Evolutionary conservation across 2,329 filamentous ascomycete species (phyloP).

Genomic region (Epicoccum nigrum): DNA sequence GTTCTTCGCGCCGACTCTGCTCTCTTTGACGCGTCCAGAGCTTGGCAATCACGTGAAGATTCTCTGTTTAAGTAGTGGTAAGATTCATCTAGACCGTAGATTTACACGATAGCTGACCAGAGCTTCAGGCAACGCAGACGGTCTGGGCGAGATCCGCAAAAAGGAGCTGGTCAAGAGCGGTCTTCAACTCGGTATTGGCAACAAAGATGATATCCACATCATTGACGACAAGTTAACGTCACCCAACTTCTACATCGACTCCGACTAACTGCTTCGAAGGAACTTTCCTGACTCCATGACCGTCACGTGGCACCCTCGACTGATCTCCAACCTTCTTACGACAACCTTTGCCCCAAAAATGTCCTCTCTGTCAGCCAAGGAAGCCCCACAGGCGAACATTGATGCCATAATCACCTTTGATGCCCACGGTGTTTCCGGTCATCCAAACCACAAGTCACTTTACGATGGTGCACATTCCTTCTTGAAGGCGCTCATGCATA

Average conservation of each 20-base stretch:
- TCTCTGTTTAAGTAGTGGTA: conserved; percentile 86
- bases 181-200: conserved; percentile 73
- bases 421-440: conserved; percentile 76
- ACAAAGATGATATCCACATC: conserved; percentile 82
- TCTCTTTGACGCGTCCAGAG: conserved; percentile 80
- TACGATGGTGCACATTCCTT: conserved; percentile 82
- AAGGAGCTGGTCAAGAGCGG: conserved; percentile 84
- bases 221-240: conserved; percentile 70
- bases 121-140: conserved; percentile 76
- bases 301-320: conserved; percentile 72
- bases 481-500: conserved; percentile 68
- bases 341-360: conserved; percentile 75
- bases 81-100: conserved; percentile 7
- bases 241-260: neutral
- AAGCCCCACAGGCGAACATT: conserved; percentile 63
- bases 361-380: conserved; percentile 48
- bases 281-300: conserved; percentile 93
- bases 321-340: conserved; percentile 73
- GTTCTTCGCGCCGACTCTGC: conserved; percentile 93
- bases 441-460: conserved; percentile 92
- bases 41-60: conserved; percentile 93
- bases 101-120: neutral
- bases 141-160: conserved; percentile 81
- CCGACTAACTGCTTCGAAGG: conserved; percentile 36
- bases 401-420: conserved; percentile 93